phyloP scores from a whole-genome alignment of 2,329 filamentous ascomycete genomes.

The Fusarium buharicum region DNA sequence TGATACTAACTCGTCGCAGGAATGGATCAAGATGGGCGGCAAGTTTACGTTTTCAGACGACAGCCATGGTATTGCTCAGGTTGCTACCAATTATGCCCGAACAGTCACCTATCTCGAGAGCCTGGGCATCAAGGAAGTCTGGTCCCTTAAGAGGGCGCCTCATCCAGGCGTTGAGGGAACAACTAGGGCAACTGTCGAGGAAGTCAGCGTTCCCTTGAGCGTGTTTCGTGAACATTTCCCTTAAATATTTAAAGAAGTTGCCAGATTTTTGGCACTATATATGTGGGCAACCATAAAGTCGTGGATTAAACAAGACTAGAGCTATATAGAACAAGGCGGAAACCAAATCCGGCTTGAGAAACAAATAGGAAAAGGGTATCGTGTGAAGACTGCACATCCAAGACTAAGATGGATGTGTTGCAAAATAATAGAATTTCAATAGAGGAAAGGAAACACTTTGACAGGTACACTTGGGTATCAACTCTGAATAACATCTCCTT shows the following conservation, averaged over 20 bases:
- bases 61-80: constrained; percentile 87
- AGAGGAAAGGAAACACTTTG: constrained; percentile 18
- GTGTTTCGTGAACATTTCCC: constrained; percentile 52
- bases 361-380: constrained; percentile 39
- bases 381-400: constrained; percentile 35
- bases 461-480: constrained; percentile 24
- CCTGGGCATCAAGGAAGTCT: constrained; percentile 72
- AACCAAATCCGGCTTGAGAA: background rate
- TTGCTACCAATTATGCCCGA: constrained; percentile 83
- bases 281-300: constrained; percentile 23
- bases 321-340: constrained; percentile 23
- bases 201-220: constrained; percentile 57
- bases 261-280: background rate
- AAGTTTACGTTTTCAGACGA: constrained; percentile 94
- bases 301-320: constrained; percentile 36
- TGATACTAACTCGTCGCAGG: constrained; percentile 55
- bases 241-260: background rate
- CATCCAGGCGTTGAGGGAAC: constrained; percentile 46
- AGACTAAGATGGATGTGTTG: constrained; percentile 6
- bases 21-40: constrained; percentile 78
- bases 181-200: constrained; percentile 52
- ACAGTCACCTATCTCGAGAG: constrained; percentile 76
- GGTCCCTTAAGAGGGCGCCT: constrained; percentile 60
- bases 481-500: constrained; percentile 5
- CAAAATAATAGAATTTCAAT: constrained; percentile 9